Percentiles rank a stretch among this genome's conserved stretches.
Conservation (phyloP, 192 early-diverging fungal species). For the Rhizophagus prolifer region DNA sequence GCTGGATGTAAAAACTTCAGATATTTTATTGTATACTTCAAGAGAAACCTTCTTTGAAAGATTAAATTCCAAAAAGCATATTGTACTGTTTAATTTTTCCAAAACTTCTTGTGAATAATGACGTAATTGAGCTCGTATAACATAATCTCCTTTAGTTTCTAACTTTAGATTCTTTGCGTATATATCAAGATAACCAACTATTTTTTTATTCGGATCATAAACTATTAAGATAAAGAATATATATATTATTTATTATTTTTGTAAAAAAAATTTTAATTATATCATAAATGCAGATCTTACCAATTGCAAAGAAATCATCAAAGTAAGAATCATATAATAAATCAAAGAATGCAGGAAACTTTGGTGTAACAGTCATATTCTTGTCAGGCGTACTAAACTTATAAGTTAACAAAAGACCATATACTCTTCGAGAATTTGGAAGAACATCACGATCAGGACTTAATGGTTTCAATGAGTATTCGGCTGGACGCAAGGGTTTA, state of each 20-base stretch:
- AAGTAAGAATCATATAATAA: constrained; percentile 80
- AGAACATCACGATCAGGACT: constrained; percentile 72
- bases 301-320: constrained; percentile 63
- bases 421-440: constrained; percentile 63
- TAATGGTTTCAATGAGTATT: constrained; percentile 62
- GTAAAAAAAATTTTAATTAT: not conserved
- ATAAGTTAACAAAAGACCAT: constrained; percentile 78
- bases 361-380: constrained; percentile 52
- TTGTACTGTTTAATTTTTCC: constrained; percentile 68
- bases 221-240: constrained; percentile 46
- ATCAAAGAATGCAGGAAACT: constrained; percentile 60
- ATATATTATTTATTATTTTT: not conserved
- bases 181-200: constrained; percentile 67
- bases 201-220: constrained; percentile 79
- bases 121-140: constrained; percentile 75
- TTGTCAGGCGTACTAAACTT: constrained; percentile 57
- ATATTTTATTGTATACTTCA: constrained; percentile 54
- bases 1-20: constrained; percentile 50
- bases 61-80: constrained; percentile 65
- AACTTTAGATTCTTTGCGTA: constrained; percentile 72
- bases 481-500: constrained; percentile 64
- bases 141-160: constrained; percentile 79
- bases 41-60: constrained; percentile 57
- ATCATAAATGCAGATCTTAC: constrained; percentile 28
- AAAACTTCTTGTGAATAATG: constrained; percentile 66